These are phyloP conservation scores for Geosmithia putterillii DNA, from an alignment of 2,329 filamentous ascomycete genomes.

Conservation along the genomic window DNA sequence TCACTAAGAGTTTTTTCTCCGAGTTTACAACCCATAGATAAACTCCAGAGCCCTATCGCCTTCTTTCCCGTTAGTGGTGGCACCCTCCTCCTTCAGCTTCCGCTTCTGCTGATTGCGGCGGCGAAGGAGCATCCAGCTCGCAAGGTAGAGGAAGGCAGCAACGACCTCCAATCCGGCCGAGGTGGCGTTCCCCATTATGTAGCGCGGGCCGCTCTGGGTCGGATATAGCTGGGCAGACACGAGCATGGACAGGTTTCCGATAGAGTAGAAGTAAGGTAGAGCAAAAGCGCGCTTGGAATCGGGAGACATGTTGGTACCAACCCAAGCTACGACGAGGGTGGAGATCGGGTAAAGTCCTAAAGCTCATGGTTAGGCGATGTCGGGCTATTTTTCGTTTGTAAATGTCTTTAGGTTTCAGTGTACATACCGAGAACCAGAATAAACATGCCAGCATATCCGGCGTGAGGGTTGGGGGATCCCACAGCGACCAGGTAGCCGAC, in stretches of 20 bases:
- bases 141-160: conserved; percentile 11
- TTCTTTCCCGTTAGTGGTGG: conserved; percentile 8
- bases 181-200: conserved; percentile 15
- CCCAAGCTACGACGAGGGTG: conserved; percentile 21
- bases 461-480: conserved; percentile 10
- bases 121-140: conserved; percentile 12
- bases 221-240: conserved; percentile 32
- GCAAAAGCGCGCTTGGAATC: conserved; percentile 34
- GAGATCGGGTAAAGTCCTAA: conserved; percentile 12
- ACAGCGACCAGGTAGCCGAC: conserved; percentile 15
- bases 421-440: conserved; percentile 5
- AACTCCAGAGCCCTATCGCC: conserved; percentile 7
- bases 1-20: too few relatives aligned
- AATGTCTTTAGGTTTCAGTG: not conserved
- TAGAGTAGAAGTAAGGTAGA: conserved; percentile 30
- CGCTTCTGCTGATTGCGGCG: conserved; percentile 14
- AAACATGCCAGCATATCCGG: conserved; percentile 12
- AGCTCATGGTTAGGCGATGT: too few relatives aligned
- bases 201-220: conserved; percentile 6
- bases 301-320: conserved; percentile 32
- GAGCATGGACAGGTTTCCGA: conserved; percentile 34
- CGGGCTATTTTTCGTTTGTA: too few relatives aligned
- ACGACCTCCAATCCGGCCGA: conserved; percentile 13
- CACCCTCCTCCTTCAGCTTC: conserved; percentile 9
- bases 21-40: conserved; percentile 17